Evolutionary conservation across 805 yeast species (phyloP).

Genomic region (Metschnikowia proteae): DNA sequence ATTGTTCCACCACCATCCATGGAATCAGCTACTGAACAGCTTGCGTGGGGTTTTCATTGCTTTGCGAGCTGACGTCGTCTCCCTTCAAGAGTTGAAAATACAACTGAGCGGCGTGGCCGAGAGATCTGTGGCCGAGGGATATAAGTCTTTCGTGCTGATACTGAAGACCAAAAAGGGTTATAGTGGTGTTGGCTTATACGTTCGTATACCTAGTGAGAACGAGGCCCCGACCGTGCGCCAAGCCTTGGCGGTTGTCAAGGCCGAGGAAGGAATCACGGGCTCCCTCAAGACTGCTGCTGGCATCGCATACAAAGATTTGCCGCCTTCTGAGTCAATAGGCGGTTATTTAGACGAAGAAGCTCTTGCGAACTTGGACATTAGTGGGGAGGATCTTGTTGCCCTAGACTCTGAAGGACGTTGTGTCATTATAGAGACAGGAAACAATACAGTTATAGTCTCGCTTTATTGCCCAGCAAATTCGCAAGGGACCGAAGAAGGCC

Average conservation of each 20-base stretch:
- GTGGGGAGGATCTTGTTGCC: slow-evolving; percentile 4
- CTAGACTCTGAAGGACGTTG: slow-evolving; percentile 86
- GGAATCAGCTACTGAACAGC: slow-evolving; percentile 50
- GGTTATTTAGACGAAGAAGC: slow-evolving; percentile 55
- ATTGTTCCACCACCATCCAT: slow-evolving; percentile 77
- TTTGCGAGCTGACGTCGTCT: slow-evolving; percentile 69
- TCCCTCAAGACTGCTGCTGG: slow-evolving; percentile 23
- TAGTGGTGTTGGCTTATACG: slow-evolving; percentile 86
- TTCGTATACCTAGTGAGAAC: slow-evolving; percentile 46
- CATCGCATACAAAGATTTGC: slow-evolving; percentile 13
- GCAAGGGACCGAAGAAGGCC: slow-evolving; percentile 62
- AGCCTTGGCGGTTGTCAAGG: slow-evolving; percentile 56
- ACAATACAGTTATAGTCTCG: slow-evolving; percentile 56
- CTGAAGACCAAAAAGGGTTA: slow-evolving; percentile 76
- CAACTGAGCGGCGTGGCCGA: slow-evolving; percentile 23
- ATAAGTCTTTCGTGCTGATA: slow-evolving; percentile 61
- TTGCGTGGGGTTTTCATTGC: slow-evolving; percentile 45
- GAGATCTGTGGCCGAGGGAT: slow-evolving; percentile 54
- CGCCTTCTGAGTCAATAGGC: slow-evolving; percentile 48
- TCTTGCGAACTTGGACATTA: slow-evolving; percentile 26
- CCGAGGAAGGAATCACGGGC: slow-evolving; percentile 93
- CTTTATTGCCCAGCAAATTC: slow-evolving; percentile 94
- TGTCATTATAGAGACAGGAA: slow-evolving; percentile 67
- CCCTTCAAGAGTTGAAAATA: slow-evolving; percentile 83
- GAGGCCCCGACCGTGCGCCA: slow-evolving; percentile 37